Conservation (phyloP, 352 stramenopile species). For the Phytophthora kernoviae region DNA sequence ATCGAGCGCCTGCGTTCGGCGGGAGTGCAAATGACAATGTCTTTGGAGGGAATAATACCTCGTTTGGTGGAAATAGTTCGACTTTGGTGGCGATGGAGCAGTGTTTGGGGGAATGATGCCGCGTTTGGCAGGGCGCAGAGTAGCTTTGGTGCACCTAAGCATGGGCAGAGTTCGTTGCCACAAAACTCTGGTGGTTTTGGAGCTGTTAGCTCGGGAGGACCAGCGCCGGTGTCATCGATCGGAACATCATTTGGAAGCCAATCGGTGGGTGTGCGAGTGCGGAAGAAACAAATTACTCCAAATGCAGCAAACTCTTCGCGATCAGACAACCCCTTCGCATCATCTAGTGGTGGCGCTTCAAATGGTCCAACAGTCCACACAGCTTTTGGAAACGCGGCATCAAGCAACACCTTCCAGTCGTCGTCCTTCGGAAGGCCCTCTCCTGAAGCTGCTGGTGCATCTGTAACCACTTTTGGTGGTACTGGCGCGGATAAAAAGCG, state of each 20-base stretch:
- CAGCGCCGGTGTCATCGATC: slow-evolving; percentile 20
- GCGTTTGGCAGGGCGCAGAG: slow-evolving; percentile 20
- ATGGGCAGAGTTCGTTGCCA: slow-evolving; percentile 14
- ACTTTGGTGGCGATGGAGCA: slow-evolving; percentile 16
- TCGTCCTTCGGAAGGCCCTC: slow-evolving; percentile 21
- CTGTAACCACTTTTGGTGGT: slow-evolving; percentile 27
- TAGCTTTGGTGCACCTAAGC: slow-evolving; percentile 21
- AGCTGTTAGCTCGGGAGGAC: slow-evolving; percentile 4
- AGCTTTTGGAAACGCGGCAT: slow-evolving; percentile 27
- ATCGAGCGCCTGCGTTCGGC: slow-evolving; percentile 14
- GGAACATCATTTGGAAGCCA: slow-evolving; percentile 40
- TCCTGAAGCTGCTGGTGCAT: slow-evolving; percentile 2
- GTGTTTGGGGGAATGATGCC: slow-evolving; percentile 19
- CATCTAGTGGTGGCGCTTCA: slow-evolving; percentile 1
- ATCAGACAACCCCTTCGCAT: slow-evolving; percentile 36
- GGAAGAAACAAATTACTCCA: slow-evolving; percentile 33
- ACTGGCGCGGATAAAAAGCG: slow-evolving; percentile 20
- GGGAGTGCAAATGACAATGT: slow-evolving; percentile 12
- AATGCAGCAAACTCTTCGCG: slow-evolving; percentile 4
- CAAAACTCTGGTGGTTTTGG: slow-evolving; percentile 23
- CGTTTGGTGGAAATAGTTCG: slow-evolving; percentile 5
- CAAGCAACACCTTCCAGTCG: slow-evolving; percentile 12
- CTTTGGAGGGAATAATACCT: slow-evolving; percentile 17
- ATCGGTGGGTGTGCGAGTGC: slow-evolving; percentile 16
- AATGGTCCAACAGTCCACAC: slow-evolving; percentile 18